A percentile compares a stretch with the other conserved stretches of the same genome.
Evolutionary conservation across 768 basidiomycete species (phyloP).

Genomic region (Trametes cinnabarina): DNA sequence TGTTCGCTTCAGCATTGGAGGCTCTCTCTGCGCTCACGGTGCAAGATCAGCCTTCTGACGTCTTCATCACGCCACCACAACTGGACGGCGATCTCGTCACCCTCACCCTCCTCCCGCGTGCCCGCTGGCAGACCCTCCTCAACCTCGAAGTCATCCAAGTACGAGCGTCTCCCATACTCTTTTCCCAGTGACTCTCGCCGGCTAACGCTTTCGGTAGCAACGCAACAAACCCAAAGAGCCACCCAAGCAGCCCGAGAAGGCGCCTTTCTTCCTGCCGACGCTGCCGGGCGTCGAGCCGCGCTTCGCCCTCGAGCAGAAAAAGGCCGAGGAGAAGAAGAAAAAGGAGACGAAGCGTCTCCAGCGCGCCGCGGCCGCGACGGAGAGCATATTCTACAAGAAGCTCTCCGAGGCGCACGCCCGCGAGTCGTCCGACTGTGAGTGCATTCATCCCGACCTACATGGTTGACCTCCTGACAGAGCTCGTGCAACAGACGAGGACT

Average conservation of each 20-base stretch:
- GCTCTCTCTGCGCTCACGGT: constrained; percentile 61
- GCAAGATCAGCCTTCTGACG: constrained; percentile 59
- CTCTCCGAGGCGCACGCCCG: constrained; percentile 55
- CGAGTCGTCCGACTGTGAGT: constrained; percentile 57
- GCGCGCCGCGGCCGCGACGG: constrained; percentile 46
- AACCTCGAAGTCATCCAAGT: constrained; percentile 94
- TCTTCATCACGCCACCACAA: constrained; percentile 85
- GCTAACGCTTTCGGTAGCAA: constrained; percentile 56
- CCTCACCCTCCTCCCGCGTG: constrained; percentile 85
- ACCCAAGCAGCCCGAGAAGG: constrained; percentile 91
- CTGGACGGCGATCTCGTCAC: constrained; percentile 91
- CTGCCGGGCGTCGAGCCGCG: constrained; percentile 83
- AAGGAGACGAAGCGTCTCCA: constrained; percentile 54
- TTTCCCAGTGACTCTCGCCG: neutral
- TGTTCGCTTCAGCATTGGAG: constrained; percentile 53
- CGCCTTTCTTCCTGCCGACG: constrained; percentile 96
- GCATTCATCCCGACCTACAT: neutral
- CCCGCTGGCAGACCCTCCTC: constrained; percentile 95
- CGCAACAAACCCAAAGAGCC: constrained; percentile 96
- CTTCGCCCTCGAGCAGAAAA: constrained; percentile 59
- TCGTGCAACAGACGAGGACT: constrained; percentile 57
- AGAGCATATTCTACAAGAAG: constrained; percentile 71
- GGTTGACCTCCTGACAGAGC: neutral
- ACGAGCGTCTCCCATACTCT: constrained; percentile 18
- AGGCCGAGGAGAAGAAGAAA: constrained; percentile 34